A percentile compares a stretch with the other conserved stretches of the same genome.
phyloP scores from a whole-genome alignment of 345 rosid species.

The Gossypium thurberi region DNA sequence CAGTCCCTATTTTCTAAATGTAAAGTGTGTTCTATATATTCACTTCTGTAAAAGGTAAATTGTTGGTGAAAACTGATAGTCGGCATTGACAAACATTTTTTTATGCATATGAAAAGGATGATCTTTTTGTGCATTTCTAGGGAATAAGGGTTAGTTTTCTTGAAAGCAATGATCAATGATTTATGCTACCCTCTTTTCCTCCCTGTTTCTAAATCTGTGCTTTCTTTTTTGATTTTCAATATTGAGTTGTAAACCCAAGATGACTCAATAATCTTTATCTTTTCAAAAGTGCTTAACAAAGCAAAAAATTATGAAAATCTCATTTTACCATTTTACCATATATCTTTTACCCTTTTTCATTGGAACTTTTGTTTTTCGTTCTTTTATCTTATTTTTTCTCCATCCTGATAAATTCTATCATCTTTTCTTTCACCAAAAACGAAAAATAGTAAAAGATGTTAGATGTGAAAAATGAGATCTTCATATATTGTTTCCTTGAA shows the following conservation, averaged over 20 bases:
- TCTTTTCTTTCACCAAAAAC: background rate
- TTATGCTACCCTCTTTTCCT: background rate
- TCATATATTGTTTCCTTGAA: too few species aligned
- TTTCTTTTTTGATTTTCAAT: background rate
- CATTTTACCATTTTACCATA: background rate
- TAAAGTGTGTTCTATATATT: background rate
- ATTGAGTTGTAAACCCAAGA: background rate
- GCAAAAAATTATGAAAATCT: background rate
- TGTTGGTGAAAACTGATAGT: background rate
- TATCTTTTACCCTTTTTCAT: background rate
- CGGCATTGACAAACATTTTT: background rate
- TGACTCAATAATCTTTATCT: background rate
- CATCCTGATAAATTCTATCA: too few species aligned
- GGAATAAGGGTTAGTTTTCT: background rate
- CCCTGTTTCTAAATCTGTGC: background rate
- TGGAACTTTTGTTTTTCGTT: background rate
- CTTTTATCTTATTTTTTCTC: too few species aligned
- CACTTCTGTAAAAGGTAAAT: background rate
- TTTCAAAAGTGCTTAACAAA: background rate
- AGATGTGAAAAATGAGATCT: too few species aligned
- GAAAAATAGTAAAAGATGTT: background rate
- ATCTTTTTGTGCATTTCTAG: background rate
- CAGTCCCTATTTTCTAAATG: background rate
- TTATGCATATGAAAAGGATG: background rate
- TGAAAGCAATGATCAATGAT: background rate